Conservation (phyloP, 2,329 filamentous ascomycete genomes). For the Hypocrella siamensis region DNA sequence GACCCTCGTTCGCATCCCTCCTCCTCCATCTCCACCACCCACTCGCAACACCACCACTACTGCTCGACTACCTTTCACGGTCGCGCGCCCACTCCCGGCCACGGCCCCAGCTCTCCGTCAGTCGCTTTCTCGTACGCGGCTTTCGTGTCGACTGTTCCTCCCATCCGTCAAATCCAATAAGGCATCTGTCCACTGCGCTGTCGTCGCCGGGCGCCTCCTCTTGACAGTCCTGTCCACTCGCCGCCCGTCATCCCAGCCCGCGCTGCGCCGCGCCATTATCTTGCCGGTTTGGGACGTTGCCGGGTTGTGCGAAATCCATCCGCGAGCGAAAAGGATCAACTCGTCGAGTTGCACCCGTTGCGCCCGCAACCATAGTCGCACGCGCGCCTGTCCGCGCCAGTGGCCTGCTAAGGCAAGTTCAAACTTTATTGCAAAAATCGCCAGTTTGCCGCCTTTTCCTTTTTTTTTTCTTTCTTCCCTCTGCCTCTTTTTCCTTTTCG, state of each 20-base stretch:
- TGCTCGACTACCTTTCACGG: conserved; percentile 3
- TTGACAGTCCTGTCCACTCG: too few species aligned
- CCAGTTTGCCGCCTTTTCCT: not conserved
- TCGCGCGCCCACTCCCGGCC: conserved; percentile 9
- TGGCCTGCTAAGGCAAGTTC: conserved; percentile 4
- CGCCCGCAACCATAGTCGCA: conserved; percentile 4
- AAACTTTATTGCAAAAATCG: not conserved
- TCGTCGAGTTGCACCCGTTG: conserved; percentile 1
- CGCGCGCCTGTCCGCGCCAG: conserved; percentile 6
- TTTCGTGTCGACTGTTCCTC: too few species aligned
- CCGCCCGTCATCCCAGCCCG: too few species aligned
- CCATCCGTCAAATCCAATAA: too few species aligned
- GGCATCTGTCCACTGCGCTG: too few species aligned
- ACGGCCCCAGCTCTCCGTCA: conserved; percentile 3
- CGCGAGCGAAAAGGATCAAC: too few species aligned
- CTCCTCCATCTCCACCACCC: conserved; percentile 8
- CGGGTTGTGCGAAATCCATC: too few species aligned
- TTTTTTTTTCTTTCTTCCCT: not conserved
- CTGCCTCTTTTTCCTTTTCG: not conserved
- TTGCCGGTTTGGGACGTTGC: too few species aligned
- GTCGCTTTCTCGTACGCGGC: too few species aligned
- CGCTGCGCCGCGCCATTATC: too few species aligned
- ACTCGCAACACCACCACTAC: conserved; percentile 7
- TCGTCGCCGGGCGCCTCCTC: too few species aligned
- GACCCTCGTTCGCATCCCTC: conserved; percentile 6